phyloP scores from a whole-genome alignment of 2,329 filamentous ascomycete species.

The Claviceps monticola region DNA sequence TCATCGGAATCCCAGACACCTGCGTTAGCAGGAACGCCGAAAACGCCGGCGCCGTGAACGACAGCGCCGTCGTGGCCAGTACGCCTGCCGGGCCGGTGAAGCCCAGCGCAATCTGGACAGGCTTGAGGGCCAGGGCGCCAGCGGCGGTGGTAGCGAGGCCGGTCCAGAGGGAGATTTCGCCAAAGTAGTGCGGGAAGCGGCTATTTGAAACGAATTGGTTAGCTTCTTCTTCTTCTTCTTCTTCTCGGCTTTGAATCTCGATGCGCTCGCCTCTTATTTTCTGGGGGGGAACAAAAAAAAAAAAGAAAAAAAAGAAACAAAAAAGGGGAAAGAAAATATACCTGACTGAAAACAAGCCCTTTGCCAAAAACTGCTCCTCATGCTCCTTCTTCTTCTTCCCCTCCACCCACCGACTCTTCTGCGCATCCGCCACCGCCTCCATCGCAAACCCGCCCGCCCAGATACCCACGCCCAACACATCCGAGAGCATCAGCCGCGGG shows the following conservation, averaged over 20 bases:
- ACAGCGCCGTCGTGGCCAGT: constrained; percentile 25
- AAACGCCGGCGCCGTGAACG: constrained; percentile 48
- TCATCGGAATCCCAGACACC: constrained; percentile 50
- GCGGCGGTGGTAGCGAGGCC: constrained; percentile 48
- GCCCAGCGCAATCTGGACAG: constrained; percentile 43
- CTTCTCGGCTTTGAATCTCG: no score
- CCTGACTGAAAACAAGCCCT: neutral
- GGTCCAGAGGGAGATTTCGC: constrained; percentile 56
- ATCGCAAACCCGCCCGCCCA: constrained; percentile 46
- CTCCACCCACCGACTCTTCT: constrained; percentile 47
- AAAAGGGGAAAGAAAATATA: neutral
- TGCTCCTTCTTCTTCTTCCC: constrained; percentile 53
- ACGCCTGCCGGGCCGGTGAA: constrained; percentile 26
- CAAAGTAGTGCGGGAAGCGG: constrained; percentile 58
- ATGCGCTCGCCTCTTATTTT: no score
- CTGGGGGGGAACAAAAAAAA: neutral
- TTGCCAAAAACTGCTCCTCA: constrained; percentile 45
- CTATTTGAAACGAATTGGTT: constrained; percentile 10
- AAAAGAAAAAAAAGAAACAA: neutral
- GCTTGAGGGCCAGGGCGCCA: constrained; percentile 38
- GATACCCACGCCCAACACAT: constrained; percentile 42
- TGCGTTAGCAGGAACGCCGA: constrained; percentile 48
- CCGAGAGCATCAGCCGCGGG: constrained; percentile 33
- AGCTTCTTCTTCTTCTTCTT: neutral
- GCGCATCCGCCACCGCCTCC: constrained; percentile 47